These are phyloP conservation scores for Capsella bursapastoris DNA, from an alignment of 345 rosid genomes.

Conservation along the genomic window DNA sequence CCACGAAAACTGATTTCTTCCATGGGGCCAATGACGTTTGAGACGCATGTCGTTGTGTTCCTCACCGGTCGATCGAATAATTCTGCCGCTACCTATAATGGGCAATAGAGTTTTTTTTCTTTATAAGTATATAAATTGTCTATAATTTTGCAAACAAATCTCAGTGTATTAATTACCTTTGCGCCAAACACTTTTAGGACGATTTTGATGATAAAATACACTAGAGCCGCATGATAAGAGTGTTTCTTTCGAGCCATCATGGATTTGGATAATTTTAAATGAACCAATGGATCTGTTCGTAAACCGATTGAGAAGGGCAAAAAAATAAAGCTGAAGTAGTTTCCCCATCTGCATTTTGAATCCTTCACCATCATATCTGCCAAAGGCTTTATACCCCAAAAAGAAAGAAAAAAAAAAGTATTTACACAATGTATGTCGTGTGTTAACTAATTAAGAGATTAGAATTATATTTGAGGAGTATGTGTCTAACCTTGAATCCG, in stretches of 20 bases:
- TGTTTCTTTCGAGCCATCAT: conserved; percentile 56
- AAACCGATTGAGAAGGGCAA: conserved; percentile 53
- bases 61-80: conserved; percentile 43
- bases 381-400: conserved; percentile 42
- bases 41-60: conserved; percentile 56
- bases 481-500: conserved; percentile 57
- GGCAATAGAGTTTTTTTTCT: neutral
- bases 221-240: conserved; percentile 52
- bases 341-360: conserved; percentile 60
- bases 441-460: neutral
- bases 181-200: conserved; percentile 44
- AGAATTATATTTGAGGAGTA: neutral
- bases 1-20: conserved; percentile 66
- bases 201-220: conserved; percentile 19
- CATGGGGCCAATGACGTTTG: conserved; percentile 60
- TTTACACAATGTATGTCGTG: neutral
- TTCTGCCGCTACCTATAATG: conserved; percentile 46
- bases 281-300: conserved; percentile 53
- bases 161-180: conserved; percentile 48
- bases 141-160: neutral
- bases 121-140: neutral
- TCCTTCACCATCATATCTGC: conserved; percentile 59
- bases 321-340: conserved; percentile 53
- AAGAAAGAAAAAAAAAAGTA: no score
- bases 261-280: conserved; percentile 52